phyloP scores from a whole-genome alignment of 495 filamentous ascomycete genomes.

The Annulohypoxylon maeteangense region DNA sequence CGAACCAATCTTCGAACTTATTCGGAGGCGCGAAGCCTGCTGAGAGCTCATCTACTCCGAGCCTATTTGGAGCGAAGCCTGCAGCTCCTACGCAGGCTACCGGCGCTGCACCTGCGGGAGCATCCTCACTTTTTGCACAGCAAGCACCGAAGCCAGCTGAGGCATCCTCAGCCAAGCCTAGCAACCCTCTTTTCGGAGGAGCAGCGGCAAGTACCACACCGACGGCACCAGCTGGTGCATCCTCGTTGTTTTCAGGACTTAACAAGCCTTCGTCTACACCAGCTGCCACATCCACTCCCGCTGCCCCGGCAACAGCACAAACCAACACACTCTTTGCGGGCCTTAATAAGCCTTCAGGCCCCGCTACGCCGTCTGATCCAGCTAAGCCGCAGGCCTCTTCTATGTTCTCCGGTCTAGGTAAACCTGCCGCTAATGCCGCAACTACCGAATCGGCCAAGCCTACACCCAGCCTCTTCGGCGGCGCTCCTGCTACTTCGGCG shows the following conservation, averaged over 20 bases:
- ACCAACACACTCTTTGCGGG: slow-evolving; percentile 38
- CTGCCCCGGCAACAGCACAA: slow-evolving; percentile 43
- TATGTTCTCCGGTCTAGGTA: slow-evolving; percentile 29
- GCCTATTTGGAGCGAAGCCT: slow-evolving; percentile 38
- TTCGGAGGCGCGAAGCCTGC: slow-evolving; percentile 43
- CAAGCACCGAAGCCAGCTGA: slow-evolving; percentile 42
- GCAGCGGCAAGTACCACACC: slow-evolving; percentile 17
- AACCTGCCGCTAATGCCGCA: slow-evolving; percentile 23
- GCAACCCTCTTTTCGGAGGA: slow-evolving; percentile 17
- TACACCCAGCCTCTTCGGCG: slow-evolving; percentile 48
- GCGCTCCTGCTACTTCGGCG: slow-evolving; percentile 35
- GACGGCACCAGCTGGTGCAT: slow-evolving; percentile 22
- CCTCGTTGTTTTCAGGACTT: slow-evolving; percentile 30
- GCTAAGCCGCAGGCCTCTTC: slow-evolving; percentile 30
- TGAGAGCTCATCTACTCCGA: slow-evolving; percentile 21
- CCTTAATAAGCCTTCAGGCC: slow-evolving; percentile 36
- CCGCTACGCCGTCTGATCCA: slow-evolving; percentile 32
- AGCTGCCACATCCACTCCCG: slow-evolving; percentile 14
- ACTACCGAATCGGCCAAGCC: slow-evolving; percentile 43
- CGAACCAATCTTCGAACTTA: slow-evolving; percentile 19
- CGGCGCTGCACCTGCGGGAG: slow-evolving; percentile 3
- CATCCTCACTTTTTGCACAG: slow-evolving; percentile 27
- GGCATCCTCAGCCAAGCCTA: slow-evolving; percentile 31
- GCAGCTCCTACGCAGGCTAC: slow-evolving; percentile 19
- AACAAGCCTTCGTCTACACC: slow-evolving; percentile 28